Evolutionary conservation across 805 yeast genomes (phyloP).

Genomic region (Nakazawaea wickerhamii): DNA sequence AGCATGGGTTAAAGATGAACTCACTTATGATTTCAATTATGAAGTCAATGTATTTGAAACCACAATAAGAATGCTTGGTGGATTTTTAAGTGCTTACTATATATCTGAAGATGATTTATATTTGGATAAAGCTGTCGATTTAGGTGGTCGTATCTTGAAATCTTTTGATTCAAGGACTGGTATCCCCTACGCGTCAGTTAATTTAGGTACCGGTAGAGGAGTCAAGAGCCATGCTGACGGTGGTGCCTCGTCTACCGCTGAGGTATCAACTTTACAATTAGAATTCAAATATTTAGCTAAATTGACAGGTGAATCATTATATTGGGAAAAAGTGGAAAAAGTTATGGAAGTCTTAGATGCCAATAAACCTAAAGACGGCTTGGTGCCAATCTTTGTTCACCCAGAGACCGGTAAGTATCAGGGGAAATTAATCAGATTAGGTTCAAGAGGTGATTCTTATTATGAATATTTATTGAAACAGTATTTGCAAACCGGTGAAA

Average conservation of each 20-base stretch:
- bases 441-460: conserved; percentile 91
- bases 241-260: conserved; percentile 88
- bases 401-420: conserved; percentile 70
- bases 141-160: conserved; percentile 68
- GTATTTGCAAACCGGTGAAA: conserved; percentile 71
- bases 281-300: conserved; percentile 80
- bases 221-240: conserved; percentile 53
- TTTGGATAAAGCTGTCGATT: conserved; percentile 70
- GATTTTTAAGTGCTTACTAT: conserved; percentile 78
- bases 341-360: conserved; percentile 66
- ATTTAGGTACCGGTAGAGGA: conserved; percentile 60
- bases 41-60: conserved; percentile 85
- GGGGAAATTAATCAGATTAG: conserved; percentile 66
- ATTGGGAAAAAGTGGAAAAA: conserved; percentile 75
- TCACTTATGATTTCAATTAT: conserved; percentile 67
- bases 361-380: conserved; percentile 62
- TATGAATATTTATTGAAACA: conserved; percentile 87
- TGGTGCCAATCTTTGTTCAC: conserved; percentile 74
- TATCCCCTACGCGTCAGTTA: conserved; percentile 74
- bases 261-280: conserved; percentile 79
- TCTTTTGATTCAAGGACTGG: conserved; percentile 67
- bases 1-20: conserved; percentile 67
- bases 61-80: conserved; percentile 93
- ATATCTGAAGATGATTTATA: conserved; percentile 64
- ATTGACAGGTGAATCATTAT: conserved; percentile 72